Conservation (phyloP, 1,284 basidiomycete genomes). For the Ustilago loliicola region DNA sequence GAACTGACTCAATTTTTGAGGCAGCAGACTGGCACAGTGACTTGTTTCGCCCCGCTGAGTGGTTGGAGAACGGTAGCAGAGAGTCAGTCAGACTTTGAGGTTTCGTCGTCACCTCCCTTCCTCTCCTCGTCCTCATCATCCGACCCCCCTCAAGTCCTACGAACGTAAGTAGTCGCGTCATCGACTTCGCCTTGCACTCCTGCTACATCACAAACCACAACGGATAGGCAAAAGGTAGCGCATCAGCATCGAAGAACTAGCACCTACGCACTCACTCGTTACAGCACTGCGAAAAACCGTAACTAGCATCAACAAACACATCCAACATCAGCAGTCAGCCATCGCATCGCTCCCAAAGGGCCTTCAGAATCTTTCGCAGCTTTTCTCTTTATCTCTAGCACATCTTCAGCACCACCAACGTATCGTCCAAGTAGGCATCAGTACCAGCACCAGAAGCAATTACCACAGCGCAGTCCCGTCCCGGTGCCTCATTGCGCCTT, state of each 20-base stretch:
- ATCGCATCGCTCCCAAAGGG: not conserved
- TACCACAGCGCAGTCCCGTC: not conserved
- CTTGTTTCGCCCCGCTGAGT: not conserved
- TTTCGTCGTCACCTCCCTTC: conserved; percentile 42
- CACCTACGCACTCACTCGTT: not conserved
- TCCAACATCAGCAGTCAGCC: not conserved
- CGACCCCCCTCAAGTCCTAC: conserved; percentile 49
- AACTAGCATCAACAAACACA: not conserved
- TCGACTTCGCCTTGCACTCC: conserved; percentile 17
- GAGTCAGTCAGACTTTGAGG: conserved; percentile 40
- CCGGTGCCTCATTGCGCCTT: too few species aligned
- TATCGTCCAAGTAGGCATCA: conserved; percentile 2
- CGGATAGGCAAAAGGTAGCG: conserved; percentile 15
- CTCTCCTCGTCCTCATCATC: conserved; percentile 53
- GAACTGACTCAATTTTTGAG: not conserved
- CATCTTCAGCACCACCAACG: not conserved
- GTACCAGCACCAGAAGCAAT: not conserved
- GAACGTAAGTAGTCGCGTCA: conserved; percentile 40
- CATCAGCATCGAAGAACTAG: conserved; percentile 1
- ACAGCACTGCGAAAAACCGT: not conserved
- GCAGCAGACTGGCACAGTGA: conserved; percentile 14
- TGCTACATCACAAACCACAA: conserved; percentile 19
- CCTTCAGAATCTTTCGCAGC: not conserved
- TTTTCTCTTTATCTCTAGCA: not conserved
- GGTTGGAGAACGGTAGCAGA: too few species aligned